A percentile compares a stretch with the other conserved stretches of the same genome.
phyloP scores from a whole-genome alignment of 1,284 basidiomycete genomes.

The Trichosporon sp. region DNA sequence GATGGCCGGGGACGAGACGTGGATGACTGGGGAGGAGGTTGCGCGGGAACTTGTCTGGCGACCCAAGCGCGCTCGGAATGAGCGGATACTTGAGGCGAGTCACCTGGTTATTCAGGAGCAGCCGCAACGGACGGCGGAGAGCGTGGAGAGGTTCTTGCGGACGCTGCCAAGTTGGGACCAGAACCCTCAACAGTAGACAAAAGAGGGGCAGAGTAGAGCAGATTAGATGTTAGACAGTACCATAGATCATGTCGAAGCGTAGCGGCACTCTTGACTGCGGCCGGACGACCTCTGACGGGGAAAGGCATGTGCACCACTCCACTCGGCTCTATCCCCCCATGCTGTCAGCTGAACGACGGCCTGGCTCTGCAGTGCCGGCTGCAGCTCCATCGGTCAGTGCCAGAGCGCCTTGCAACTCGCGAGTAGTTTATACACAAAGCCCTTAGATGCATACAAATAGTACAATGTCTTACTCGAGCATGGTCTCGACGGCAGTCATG shows the following conservation, averaged over 20 bases:
- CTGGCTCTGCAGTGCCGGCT: no score
- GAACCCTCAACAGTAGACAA: not conserved
- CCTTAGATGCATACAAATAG: not conserved
- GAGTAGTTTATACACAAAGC: not conserved
- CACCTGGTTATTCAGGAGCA: slow-evolving; percentile 51
- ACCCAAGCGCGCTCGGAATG: slow-evolving; percentile 38
- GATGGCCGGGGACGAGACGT: slow-evolving; percentile 38
- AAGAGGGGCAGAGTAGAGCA: no score
- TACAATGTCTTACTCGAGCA: slow-evolving; percentile 19
- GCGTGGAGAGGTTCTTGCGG: slow-evolving; percentile 42
- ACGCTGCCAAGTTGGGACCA: slow-evolving; percentile 24
- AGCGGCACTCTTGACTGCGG: no score
- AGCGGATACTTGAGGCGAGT: slow-evolving; percentile 41
- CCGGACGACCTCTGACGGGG: no score
- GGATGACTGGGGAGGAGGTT: slow-evolving; percentile 36
- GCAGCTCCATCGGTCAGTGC: no score
- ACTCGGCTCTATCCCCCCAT: no score
- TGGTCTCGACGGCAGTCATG: slow-evolving; percentile 24
- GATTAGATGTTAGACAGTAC: no score
- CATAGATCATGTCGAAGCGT: no score
- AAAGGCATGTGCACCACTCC: no score
- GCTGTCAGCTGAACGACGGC: no score
- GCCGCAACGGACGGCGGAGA: slow-evolving; percentile 43
- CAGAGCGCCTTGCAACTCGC: no score
- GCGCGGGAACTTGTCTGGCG: slow-evolving; percentile 45